Conservation (phyloP, 139 green algal genomes). For the Chlorella sp. region DNA sequence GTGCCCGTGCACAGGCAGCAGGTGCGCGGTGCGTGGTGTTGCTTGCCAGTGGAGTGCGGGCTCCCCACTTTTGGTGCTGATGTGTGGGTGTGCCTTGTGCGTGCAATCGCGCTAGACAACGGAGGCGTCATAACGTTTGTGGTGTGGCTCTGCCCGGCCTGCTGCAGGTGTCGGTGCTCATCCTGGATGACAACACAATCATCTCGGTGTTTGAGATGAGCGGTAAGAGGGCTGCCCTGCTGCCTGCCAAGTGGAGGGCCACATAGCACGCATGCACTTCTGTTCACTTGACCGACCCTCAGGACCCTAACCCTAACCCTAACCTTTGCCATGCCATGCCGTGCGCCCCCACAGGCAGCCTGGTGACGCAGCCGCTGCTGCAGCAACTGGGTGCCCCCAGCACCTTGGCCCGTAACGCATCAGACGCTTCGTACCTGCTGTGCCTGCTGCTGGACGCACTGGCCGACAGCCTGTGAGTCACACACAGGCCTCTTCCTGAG, state of each 20-base stretch:
- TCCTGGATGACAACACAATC: not conserved
- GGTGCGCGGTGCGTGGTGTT: no score
- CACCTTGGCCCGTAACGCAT: not conserved
- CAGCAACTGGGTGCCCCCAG: not conserved
- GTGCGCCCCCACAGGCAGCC: not conserved
- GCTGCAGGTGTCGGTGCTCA: constrained; percentile 5
- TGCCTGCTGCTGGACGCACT: constrained; percentile 1
- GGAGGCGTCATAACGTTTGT: no score
- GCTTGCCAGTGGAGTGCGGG: no score
- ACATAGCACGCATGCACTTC: not conserved
- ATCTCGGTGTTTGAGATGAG: constrained; percentile 8
- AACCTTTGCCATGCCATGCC: no score
- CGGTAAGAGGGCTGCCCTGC: not conserved
- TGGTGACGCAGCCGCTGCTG: not conserved
- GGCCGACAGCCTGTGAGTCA: constrained; percentile 1
- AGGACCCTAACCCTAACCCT: not conserved
- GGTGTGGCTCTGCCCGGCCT: no score
- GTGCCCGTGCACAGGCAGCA: not conserved
- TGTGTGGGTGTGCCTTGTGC: no score
- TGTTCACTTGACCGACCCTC: not conserved
- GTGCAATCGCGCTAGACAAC: no score
- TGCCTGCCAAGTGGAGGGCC: not conserved
- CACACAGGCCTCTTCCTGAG: not conserved
- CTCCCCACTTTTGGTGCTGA: no score
- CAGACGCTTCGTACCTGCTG: constrained; percentile 3